Evolutionary conservation across 352 stramenopile species (phyloP).

Genomic region (Pythium phragmiticola): DNA sequence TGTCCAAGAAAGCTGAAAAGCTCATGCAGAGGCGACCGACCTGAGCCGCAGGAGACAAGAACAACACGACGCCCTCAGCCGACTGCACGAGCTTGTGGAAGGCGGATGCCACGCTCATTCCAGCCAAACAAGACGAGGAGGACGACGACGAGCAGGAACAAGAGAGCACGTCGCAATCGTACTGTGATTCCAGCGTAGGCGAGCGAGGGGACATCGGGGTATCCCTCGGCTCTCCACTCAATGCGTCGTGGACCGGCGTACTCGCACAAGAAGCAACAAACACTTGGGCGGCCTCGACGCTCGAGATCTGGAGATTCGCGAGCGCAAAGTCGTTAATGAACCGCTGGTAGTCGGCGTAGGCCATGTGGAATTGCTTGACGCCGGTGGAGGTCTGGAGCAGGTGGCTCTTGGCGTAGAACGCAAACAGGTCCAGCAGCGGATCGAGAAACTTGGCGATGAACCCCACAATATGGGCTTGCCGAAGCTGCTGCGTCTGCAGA

Average conservation of each 20-base stretch:
- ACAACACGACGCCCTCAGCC: slow-evolving; percentile 52
- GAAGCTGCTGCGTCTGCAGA: slow-evolving; percentile 45
- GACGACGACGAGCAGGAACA: slow-evolving; percentile 18
- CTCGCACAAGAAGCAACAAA: slow-evolving; percentile 69
- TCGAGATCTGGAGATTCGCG: slow-evolving; percentile 66
- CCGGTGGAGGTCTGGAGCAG: slow-evolving; percentile 33
- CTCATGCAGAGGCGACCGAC: slow-evolving; percentile 67
- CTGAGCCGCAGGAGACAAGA: slow-evolving; percentile 41
- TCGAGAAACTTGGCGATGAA: slow-evolving; percentile 73
- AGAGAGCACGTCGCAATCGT: not conserved
- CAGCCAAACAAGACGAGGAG: not conserved
- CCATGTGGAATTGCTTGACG: slow-evolving; percentile 70
- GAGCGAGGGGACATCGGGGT: slow-evolving; percentile 18
- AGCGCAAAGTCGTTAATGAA: slow-evolving; percentile 80
- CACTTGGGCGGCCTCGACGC: slow-evolving; percentile 63
- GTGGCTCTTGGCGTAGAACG: slow-evolving; percentile 74
- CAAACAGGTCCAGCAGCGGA: slow-evolving; percentile 66
- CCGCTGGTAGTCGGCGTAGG: slow-evolving; percentile 63
- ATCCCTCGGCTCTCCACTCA: not conserved
- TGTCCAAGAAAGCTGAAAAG: slow-evolving; percentile 68
- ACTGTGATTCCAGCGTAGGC: not conserved
- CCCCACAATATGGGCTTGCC: slow-evolving; percentile 45
- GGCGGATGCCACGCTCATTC: slow-evolving; percentile 17
- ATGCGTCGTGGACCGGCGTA: slow-evolving; percentile 38
- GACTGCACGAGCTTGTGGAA: slow-evolving; percentile 46